These are phyloP conservation scores for Wallacemonas sp. DNA, from an alignment of 208 protist genomes.

Conservation along the genomic window DNA sequence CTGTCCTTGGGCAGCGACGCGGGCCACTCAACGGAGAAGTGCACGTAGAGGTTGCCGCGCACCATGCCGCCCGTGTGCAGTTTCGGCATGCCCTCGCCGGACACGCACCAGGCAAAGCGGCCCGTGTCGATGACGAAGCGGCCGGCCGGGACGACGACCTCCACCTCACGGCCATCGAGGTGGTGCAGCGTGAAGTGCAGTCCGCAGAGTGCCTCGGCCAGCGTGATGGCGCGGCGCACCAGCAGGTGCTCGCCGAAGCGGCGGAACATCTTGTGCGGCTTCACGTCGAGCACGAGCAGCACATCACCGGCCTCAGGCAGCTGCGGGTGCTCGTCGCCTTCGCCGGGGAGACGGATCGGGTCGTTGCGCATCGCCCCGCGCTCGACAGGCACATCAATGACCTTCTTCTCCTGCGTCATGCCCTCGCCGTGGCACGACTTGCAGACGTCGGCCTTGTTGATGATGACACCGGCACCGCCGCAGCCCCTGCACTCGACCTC, in stretches of 20 bases:
- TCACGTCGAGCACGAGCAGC: constrained; percentile 94
- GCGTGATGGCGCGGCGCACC: constrained; percentile 82
- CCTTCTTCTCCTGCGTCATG: constrained; percentile 88
- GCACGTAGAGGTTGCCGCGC: constrained; percentile 79
- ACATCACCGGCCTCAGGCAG: constrained; percentile 94
- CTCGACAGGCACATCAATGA: constrained; percentile 96
- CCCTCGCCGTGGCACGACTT: constrained; percentile 92
- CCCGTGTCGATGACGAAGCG: constrained; percentile 74
- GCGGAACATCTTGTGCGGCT: constrained; percentile 91
- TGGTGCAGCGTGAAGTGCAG: constrained; percentile 89
- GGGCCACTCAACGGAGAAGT: constrained; percentile 90
- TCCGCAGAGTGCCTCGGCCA: constrained; percentile 95
- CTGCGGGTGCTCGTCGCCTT: constrained; percentile 93
- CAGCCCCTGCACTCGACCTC: constrained; percentile 91
- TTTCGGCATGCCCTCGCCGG: constrained; percentile 90
- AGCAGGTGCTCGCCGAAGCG: constrained; percentile 94
- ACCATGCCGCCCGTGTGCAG: constrained; percentile 72
- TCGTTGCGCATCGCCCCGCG: constrained; percentile 93
- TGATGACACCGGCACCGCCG: constrained; percentile 78
- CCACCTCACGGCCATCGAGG: constrained; percentile 83
- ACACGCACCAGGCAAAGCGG: constrained; percentile 66
- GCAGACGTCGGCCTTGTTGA: constrained; percentile 92
- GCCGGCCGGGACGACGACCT: constrained; percentile 62
- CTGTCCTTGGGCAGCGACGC: constrained; percentile 35
- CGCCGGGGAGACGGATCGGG: constrained; percentile 93